phyloP scores from a whole-genome alignment of 2,329 filamentous ascomycete genomes.

The Chlorencoelia australis region DNA sequence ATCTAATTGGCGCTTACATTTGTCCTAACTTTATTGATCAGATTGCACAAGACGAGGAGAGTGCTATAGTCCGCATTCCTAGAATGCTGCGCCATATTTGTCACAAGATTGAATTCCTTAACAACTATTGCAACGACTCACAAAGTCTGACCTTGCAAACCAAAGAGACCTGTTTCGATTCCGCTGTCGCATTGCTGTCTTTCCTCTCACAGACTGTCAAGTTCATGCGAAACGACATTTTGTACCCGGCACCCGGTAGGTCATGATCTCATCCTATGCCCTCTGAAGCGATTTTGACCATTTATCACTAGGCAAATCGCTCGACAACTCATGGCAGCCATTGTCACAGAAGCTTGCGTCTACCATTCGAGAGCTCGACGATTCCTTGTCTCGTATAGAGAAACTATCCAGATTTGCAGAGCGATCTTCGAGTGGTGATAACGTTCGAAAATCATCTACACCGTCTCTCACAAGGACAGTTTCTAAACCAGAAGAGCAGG shows the following conservation, averaged over 20 bases:
- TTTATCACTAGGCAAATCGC: neutral
- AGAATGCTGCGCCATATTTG: neutral
- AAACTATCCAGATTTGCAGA: neutral
- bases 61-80: neutral
- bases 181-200: neutral
- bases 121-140: neutral
- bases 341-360: neutral
- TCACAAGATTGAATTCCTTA: neutral
- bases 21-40: neutral
- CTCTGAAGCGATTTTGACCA: neutral
- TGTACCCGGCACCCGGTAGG: neutral
- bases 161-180: neutral
- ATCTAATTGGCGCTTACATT: neutral
- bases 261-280: neutral
- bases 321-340: neutral
- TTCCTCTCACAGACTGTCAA: neutral
- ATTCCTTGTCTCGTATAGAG: neutral
- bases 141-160: neutral
- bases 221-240: neutral
- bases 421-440: neutral
- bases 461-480: no score
- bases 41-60: neutral
- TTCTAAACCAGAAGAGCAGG: no score
- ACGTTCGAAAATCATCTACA: neutral
- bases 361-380: neutral